phyloP scores from a whole-genome alignment of 2,329 filamentous ascomycete genomes.

The Verticillium isaacii region DNA sequence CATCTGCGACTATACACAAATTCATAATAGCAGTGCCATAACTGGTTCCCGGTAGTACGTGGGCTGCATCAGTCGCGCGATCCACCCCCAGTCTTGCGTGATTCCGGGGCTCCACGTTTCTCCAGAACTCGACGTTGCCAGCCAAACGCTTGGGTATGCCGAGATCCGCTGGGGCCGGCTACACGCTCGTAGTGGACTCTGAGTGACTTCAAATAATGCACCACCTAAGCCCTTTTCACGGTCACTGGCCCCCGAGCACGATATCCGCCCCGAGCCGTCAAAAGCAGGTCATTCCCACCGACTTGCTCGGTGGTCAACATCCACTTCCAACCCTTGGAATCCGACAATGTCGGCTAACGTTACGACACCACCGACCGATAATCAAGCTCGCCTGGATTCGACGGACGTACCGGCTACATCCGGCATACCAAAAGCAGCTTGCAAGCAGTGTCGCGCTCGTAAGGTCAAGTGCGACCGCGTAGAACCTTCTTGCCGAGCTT shows the following conservation, averaged over 20 bases:
- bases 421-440: background rate
- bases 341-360: background rate
- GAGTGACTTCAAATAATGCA: no score
- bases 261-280: background rate
- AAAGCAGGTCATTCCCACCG: background rate
- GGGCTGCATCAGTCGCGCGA: background rate
- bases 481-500: background rate
- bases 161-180: background rate
- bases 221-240: no score
- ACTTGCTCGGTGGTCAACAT: background rate
- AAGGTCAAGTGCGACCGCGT: conserved; percentile 9
- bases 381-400: no score
- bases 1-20: no score
- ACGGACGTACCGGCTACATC: background rate
- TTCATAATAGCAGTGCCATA: background rate
- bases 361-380: background rate
- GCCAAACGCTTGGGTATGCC: background rate
- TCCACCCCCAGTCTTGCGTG: background rate
- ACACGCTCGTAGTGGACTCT: background rate
- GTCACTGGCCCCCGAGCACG: background rate
- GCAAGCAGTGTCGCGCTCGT: conserved; percentile 9
- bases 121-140: background rate
- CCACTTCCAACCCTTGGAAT: background rate
- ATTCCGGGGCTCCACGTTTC: background rate
- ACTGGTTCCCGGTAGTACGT: background rate